phyloP scores from a whole-genome alignment of 2,329 filamentous ascomycete species.

The Colletotrichum sp. region DNA sequence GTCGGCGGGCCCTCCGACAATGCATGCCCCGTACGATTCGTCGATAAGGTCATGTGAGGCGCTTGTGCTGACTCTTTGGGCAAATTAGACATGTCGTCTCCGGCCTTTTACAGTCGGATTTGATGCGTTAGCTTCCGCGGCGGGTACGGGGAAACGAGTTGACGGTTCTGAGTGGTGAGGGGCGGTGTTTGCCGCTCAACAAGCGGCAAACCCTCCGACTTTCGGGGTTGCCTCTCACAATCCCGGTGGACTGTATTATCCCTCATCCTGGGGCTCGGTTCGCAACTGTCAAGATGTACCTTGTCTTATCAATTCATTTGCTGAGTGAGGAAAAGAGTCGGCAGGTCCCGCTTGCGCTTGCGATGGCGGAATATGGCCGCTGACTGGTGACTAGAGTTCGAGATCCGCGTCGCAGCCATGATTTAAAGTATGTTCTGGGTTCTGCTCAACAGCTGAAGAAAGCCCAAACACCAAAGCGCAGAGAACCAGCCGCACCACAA shows the following conservation, averaged over 20 bases:
- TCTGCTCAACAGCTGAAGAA: neutral
- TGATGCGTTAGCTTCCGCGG: neutral
- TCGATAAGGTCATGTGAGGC: neutral
- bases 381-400: neutral
- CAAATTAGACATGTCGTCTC: neutral
- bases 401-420: neutral
- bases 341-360: neutral
- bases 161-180: neutral
- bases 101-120: neutral
- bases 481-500: neutral
- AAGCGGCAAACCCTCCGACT: neutral
- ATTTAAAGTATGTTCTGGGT: neutral
- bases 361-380: neutral
- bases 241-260: neutral
- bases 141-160: neutral
- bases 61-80: neutral
- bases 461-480: neutral
- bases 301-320: neutral
- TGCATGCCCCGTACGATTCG: neutral
- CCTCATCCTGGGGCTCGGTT: neutral
- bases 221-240: neutral
- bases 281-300: neutral
- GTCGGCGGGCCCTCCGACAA: neutral
- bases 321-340: neutral
- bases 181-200: neutral